phyloP scores from a whole-genome alignment of 495 filamentous ascomycete species.

The Penicillium longicatenatum region DNA sequence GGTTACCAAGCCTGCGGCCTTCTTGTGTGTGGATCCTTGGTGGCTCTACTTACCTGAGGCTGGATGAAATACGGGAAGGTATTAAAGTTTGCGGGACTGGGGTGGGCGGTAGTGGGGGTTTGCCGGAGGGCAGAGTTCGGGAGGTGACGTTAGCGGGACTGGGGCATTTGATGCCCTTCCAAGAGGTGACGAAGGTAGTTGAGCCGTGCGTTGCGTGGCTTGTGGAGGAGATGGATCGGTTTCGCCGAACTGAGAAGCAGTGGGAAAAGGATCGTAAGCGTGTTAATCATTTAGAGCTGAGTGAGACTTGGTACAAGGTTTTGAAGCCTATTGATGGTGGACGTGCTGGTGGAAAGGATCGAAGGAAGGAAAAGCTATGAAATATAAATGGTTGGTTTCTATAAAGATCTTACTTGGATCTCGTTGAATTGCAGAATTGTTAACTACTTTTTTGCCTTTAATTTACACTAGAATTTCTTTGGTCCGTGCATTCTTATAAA shows the following conservation, averaged over 20 bases:
- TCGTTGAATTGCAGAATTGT: too few species aligned
- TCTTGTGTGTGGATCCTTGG: conserved; percentile 6
- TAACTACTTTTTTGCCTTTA: too few species aligned
- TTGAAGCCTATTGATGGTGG: neutral
- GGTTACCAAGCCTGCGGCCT: neutral
- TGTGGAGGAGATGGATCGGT: neutral
- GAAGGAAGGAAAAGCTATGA: neutral
- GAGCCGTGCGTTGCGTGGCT: conserved; percentile 1
- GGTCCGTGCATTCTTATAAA: too few species aligned
- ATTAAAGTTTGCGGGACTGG: conserved; percentile 1
- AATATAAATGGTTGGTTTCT: conserved; percentile 1
- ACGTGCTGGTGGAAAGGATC: neutral
- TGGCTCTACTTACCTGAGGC: neutral
- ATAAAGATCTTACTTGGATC: too few species aligned
- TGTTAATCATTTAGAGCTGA: neutral
- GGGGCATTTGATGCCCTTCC: conserved; percentile 3
- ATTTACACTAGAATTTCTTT: too few species aligned
- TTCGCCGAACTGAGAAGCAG: neutral
- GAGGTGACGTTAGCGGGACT: conserved; percentile 1
- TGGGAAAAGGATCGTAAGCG: neutral
- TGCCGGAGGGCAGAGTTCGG: neutral
- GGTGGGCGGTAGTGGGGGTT: conserved; percentile 2
- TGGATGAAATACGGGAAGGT: conserved; percentile 3
- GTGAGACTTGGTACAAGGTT: neutral
- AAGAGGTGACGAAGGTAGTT: neutral